Evolutionary conservation across 2,329 filamentous ascomycete species (phyloP), one percentile per base, ranked within the genome.

Genomic region (Didymosphaeria variabile): DNA sequence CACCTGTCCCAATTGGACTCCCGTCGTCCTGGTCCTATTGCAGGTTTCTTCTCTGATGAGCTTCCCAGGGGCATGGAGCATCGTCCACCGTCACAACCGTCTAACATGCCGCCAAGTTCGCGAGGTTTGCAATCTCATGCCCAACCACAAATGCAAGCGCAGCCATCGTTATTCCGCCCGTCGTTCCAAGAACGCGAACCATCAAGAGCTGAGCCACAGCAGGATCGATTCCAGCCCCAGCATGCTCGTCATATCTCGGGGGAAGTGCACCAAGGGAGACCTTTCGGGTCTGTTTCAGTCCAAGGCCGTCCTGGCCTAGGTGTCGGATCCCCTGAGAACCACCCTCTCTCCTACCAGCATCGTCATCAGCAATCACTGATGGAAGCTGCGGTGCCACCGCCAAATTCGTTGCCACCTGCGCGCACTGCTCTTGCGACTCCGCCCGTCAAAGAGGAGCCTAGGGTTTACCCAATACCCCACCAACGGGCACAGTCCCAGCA

Each of bases 31-130:
- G 73, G 72, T 15, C 77, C 77, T 61, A 72, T 67, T 53, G 69
- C 72, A 45, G 77, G 77, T 2, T 79, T 70, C 58, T 79, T 79
- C 55, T 76, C 75, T 15, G 73, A 78, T 55, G 73, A 76, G 19
- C n/a, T 69, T 23, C 64, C 69, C 8, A 40, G 68, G 8, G 73
- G 75, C 36, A 56, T 67, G 10, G 76, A 78, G 15, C 69, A 64
- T 53, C 69, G 76, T 40, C 70, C 68, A 36, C 55, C 71, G 13
- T 72, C 73, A 17, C 74, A 75, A 40, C 65, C 73, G 31, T 66
- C 74, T 1, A 62, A 63, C 4, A 61, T 57, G 44, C 58, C 68
- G 57, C 69, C 70, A 58, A 53, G 65, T 26, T 58, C 68, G 44
- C 66, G 73, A 21, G 32, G 68, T 44, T 49, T 72, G n/a, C 74